Evolutionary conservation across 169 alveolate genomes (phyloP).

Genomic region (Eimeria acervulina): DNA sequence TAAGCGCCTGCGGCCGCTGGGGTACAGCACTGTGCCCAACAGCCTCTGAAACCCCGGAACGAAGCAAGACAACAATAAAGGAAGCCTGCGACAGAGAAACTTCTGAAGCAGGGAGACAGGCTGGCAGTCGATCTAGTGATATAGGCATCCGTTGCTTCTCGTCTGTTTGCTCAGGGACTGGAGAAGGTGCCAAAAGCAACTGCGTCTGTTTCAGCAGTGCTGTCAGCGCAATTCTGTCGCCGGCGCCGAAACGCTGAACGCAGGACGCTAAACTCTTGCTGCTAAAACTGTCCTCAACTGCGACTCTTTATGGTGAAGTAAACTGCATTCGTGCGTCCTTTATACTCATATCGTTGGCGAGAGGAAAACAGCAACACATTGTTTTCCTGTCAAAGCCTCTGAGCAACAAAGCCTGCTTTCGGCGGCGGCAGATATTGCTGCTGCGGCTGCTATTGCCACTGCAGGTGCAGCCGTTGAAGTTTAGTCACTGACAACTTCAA

Average conservation of each 20-base stretch:
- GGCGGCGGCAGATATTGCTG: not conserved
- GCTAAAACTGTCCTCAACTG: not conserved
- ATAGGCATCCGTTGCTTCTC: not conserved
- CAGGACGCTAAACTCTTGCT: not conserved
- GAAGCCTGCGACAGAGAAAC: not conserved
- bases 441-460: not conserved
- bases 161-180: constrained; percentile 61
- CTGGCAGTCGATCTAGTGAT: not conserved
- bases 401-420: not conserved
- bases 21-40: not conserved
- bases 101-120: not conserved
- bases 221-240: constrained; percentile 69
- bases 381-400: not conserved
- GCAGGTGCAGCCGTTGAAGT: not conserved
- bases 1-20: not conserved
- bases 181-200: constrained; percentile 63
- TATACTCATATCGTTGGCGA: not conserved
- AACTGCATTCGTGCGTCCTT: not conserved
- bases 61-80: not conserved
- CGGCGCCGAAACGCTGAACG: constrained; percentile 12
- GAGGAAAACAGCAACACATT: not conserved
- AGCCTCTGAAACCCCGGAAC: not conserved
- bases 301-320: not conserved
- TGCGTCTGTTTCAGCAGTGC: constrained; percentile 61
- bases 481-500: constrained; percentile 64